Evolutionary conservation across 768 basidiomycete genomes (phyloP).

Genomic region (Dacryopinax spathularia): DNA sequence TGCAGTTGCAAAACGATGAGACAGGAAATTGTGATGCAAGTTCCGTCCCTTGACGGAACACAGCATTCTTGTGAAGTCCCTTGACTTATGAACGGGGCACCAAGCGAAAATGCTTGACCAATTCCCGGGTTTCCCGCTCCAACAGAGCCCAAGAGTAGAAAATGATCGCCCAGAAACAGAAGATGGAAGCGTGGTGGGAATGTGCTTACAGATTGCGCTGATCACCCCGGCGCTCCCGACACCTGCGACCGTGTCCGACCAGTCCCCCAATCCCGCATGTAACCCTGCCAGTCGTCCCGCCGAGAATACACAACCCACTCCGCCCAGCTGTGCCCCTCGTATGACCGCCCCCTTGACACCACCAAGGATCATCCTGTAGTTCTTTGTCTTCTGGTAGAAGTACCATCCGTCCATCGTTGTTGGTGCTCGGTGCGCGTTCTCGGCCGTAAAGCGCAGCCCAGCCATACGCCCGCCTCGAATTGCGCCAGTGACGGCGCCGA

Average conservation of each 20-base stretch:
- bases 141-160: neutral
- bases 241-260: slow-evolving; percentile 48
- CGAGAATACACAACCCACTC: slow-evolving; percentile 37
- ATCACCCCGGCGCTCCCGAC: slow-evolving; percentile 48
- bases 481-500: slow-evolving; percentile 10
- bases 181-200: neutral
- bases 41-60: neutral
- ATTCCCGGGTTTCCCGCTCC: neutral
- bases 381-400: slow-evolving; percentile 92
- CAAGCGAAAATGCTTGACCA: neutral
- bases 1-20: neutral
- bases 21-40: slow-evolving; percentile 1
- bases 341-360: slow-evolving; percentile 52
- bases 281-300: slow-evolving; percentile 33
- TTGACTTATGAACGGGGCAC: neutral
- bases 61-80: neutral
- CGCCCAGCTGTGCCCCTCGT: slow-evolving; percentile 40
- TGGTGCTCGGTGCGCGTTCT: slow-evolving; percentile 79
- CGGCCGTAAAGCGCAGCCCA: slow-evolving; percentile 73
- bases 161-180: neutral
- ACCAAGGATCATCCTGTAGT: slow-evolving; percentile 66
- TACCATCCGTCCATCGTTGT: slow-evolving; percentile 85
- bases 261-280: slow-evolving; percentile 27
- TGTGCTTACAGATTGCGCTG: slow-evolving; percentile 37
- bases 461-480: slow-evolving; percentile 55